Percentiles rank a stretch among this genome's conserved stretches.
Conservation (phyloP, 331 rosid species). For the Cydonia oblonga region DNA sequence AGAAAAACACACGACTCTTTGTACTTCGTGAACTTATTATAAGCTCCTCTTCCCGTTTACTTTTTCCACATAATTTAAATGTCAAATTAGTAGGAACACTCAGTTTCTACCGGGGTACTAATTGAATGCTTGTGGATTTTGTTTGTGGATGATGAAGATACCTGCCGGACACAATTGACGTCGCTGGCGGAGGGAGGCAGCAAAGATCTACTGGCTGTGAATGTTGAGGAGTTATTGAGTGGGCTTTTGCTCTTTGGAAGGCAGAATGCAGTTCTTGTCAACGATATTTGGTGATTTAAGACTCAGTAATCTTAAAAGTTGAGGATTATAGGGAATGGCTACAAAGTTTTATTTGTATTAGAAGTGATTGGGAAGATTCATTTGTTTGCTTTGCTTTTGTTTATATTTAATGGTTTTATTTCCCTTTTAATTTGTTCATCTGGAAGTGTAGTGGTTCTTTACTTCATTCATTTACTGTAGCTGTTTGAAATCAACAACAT, state of each 20-base stretch:
- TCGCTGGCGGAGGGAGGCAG: constrained; percentile 68
- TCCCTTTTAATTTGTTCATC: not conserved
- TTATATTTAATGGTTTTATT: constrained; percentile 10
- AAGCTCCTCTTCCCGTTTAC: not conserved
- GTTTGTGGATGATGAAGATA: constrained; percentile 40
- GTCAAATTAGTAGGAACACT: not conserved
- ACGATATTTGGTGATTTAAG: constrained; percentile 14
- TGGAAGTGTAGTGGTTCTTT: constrained; percentile 5
- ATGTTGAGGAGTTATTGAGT: constrained; percentile 35
- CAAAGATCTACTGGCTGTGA: constrained; percentile 92
- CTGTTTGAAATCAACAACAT: not conserved
- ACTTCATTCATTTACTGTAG: not conserved
- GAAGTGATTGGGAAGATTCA: constrained; percentile 13
- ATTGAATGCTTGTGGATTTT: not conserved
- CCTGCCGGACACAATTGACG: constrained; percentile 81
- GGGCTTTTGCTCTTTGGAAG: constrained; percentile 16
- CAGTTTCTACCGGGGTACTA: not conserved
- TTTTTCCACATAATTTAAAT: not conserved
- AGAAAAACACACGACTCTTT: not conserved
- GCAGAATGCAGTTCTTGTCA: constrained; percentile 5
- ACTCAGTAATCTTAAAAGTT: constrained; percentile 5
- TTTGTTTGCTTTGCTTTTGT: constrained; percentile 12
- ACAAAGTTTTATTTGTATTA: constrained; percentile 24
- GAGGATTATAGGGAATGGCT: constrained; percentile 6
- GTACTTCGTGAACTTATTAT: not conserved